Base-by-base conservation (phyloP, 345 rosid species). In the Anastatica hierochuntica region DNA sequence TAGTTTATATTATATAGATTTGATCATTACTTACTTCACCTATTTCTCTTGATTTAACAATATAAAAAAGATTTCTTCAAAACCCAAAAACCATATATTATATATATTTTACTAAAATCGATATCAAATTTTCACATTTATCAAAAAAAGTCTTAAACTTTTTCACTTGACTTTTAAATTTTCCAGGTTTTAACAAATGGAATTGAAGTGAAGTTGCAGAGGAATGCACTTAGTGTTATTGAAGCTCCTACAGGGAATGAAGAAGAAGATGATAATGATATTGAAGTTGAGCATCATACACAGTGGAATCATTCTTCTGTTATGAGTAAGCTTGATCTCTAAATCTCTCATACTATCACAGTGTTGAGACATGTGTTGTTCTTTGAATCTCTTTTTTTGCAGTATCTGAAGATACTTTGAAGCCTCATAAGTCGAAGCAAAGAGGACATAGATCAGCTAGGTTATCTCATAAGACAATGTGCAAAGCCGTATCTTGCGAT, bases 191-290 rank as follows among this genome's bases (percentile, higher is more conserved):
- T 92, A 49, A 92, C 98, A 0, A 92, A 92, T 68, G 98, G 98
- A 26, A 88, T 88, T 18, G 98, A 92, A 76, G 98, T 92, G 26
- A 92, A 92, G 72, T 77, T 92, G 43, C 98, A 92, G 78, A 77
- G 98, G 65, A 92, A 92, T 78, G 98, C 98, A 0, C 98, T 92
- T 11, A 88, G 97, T 56, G 97, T 92, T 60, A 65, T 92, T 53
- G 98, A 88, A 81, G 80, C 80, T 65, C 95, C 98, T 23, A 88
- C 90, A 11, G 98, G 98, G 15, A 81, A 88, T 38, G 98, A 90
- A 68, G 98, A 77, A 10, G 96, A 84, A 44, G 95, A 79, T n/a
- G 72, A 68, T 49, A 74, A 80, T 53, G 85, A 77, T 69, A 72
- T 77, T 12, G 90, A 86, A 43, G 79, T n/a, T n/a, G n/a, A n/a